These are phyloP conservation scores for Clarireedia monteithiana DNA, from an alignment of 2,329 filamentous ascomycete species.

Conservation along the genomic window DNA sequence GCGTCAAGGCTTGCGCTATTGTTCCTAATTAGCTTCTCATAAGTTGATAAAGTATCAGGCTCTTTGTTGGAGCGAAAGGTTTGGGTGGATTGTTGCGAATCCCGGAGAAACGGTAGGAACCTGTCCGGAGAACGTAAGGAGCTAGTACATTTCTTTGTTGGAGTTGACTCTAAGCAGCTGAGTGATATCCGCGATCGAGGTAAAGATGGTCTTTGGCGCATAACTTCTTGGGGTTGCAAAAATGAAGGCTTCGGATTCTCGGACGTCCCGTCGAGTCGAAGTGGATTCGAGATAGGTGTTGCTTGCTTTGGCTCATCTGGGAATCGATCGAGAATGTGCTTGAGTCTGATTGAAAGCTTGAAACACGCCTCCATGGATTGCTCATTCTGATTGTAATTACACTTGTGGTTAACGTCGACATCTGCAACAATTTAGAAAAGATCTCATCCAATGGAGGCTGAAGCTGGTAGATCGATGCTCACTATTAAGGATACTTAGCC, in stretches of 20 bases:
- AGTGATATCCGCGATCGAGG: neutral
- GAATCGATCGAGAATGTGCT: neutral
- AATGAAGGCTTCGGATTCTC: conserved; percentile 8
- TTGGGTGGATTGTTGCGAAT: conserved; percentile 34
- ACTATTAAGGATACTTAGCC: conserved; percentile 2
- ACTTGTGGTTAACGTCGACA: neutral
- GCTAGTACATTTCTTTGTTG: conserved; percentile 13
- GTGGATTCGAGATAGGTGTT: neutral
- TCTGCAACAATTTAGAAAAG: neutral
- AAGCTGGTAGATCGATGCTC: neutral
- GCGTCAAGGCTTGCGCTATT: conserved; percentile 40
- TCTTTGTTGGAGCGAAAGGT: conserved; percentile 46
- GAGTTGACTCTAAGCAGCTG: conserved; percentile 4
- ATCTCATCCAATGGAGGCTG: neutral
- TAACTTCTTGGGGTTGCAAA: conserved; percentile 10
- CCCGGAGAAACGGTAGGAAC: conserved; percentile 44
- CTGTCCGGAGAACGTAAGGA: conserved; percentile 41
- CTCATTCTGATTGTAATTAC: neutral
- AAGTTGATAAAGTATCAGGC: conserved; percentile 35
- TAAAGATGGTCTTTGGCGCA: conserved; percentile 5
- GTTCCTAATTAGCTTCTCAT: conserved; percentile 39
- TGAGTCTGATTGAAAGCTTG: conserved; percentile 2
- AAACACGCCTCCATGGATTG: neutral
- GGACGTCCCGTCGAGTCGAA: conserved; percentile 5
- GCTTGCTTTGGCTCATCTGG: neutral